These are phyloP conservation scores for Leccinum subrobustum DNA, from an alignment of 1,284 basidiomycete species.

Conservation along the genomic window DNA sequence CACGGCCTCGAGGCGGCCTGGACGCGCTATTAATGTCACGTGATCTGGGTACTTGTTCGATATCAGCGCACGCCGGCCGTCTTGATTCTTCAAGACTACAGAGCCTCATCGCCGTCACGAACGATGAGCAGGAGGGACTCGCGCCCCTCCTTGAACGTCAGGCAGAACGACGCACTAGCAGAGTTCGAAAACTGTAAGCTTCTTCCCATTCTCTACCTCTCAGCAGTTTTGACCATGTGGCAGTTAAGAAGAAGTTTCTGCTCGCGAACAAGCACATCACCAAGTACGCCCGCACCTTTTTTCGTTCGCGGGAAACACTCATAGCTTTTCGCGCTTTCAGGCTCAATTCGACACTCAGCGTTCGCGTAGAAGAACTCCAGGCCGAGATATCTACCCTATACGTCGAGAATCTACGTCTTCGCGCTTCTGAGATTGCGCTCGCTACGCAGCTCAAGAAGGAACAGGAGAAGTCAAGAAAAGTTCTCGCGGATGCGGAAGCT, in stretches of 20 bases:
- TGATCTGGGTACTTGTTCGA: constrained; percentile 31
- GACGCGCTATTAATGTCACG: constrained; percentile 29
- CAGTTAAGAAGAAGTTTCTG: constrained; percentile 88
- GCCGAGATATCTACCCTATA: constrained; percentile 75
- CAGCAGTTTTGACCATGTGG: constrained; percentile 6
- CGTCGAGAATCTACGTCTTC: constrained; percentile 76
- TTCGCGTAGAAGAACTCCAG: constrained; percentile 80
- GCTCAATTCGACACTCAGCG: constrained; percentile 78
- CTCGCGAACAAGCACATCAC: constrained; percentile 88
- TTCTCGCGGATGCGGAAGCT: constrained; percentile 68
- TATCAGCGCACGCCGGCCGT: constrained; percentile 33
- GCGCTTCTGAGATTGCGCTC: constrained; percentile 75
- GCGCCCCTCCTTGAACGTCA: constrained; percentile 61
- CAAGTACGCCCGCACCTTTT: constrained; percentile 48
- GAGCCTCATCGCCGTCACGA: constrained; percentile 37
- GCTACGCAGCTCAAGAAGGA: constrained; percentile 73
- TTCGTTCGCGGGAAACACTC: constrained; percentile 6
- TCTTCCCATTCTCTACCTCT: constrained; percentile 16
- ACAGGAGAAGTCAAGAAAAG: constrained; percentile 66
- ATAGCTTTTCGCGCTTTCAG: constrained; percentile 37
- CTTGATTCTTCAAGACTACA: constrained; percentile 7
- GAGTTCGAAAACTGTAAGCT: constrained; percentile 79
- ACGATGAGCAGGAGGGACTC: constrained; percentile 81
- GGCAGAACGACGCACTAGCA: constrained; percentile 74
- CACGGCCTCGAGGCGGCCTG: constrained; percentile 31